Evolutionary conservation across 768 basidiomycete species (phyloP), one percentile per base, ranked within the genome.

Genomic region (Paxillus ammoniavirescens): DNA sequence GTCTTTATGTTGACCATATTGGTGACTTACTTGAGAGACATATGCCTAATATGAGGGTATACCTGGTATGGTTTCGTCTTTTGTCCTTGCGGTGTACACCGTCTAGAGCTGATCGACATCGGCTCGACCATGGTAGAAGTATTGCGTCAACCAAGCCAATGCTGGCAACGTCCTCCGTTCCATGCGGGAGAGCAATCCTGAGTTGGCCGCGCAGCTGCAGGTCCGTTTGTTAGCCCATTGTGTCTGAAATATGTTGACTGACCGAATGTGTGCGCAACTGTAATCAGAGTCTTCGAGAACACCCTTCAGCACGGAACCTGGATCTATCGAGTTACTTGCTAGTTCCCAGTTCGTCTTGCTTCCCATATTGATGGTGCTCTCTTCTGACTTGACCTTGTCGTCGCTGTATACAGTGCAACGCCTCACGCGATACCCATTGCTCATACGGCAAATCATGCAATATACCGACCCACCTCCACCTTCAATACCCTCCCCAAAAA

Each of bases 281-380:
- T 4, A 37, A 10, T 8, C 60, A 95, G 89, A 76, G 74, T 35
- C 77, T 94, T 23, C 82, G 92, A 49, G 88, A 93, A 55, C 86
- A 89, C 50, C 87, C 91, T 0, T 70, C 81, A 2, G 85, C 85
- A 3, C 80, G 94, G 45, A 93, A 86, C 61, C 72, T 98, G 12
- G 94, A 98, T 63, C 69, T 98, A 21, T 91, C 94, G 1, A 93
- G 92, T 61, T 97, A 94, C 68, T 72, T 98, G 35, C 81, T 98
- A 9, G 86, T 84, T n/a, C 94, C 94, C 0, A 96, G 93, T 94
- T 69, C 61, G 84, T 74, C 35, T 23, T 1, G 8, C 17, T 2
- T 23, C 1, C 37, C 8, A 13, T 6, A 26, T 4, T 4, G 8
- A 28, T 31, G 5, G 14, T 33, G 2, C 26, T n/a, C 9, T 33